Base-by-base conservation (phyloP, 257 asterid genomes). In the Primulina tabacum region DNA sequence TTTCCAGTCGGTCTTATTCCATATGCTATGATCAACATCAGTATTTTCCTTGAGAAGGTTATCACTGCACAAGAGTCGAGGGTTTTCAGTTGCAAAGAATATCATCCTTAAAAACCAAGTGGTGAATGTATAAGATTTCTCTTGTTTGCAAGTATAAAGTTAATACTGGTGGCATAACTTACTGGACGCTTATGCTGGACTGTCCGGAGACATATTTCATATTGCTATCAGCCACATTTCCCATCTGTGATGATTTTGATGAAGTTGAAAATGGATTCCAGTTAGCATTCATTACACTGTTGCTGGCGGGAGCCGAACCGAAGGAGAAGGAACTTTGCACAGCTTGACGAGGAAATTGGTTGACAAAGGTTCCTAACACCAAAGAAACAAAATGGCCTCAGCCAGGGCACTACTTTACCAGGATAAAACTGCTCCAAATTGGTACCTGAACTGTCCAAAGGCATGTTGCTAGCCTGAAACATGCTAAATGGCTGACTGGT, bases 1-100 rank as follows among this genome's bases (percentile, higher is more conserved):
- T 60, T 79, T 79, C 95, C 95, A 87, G 64, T 76, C 82, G 43
- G 82, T 69, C 69, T 82, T 86, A 24, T 37, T 60, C 99, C 97
- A 90, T 69, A 88, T 64, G 82, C 85, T 78, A 68, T 73, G 76
- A 53, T 91, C 96, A 53, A 77, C 85, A 60, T 52, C 67, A 60
- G 30, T 11, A 33, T 68, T 77, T 69, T 52, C 81, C 60, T 71
- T 79, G 17, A 69, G 80, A 68, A 37, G 30, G 73, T 14, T 74
- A 78, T 50, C 62, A 64, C 91, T 90, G 86, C 86, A 81, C 14
- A 52, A 57, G 24, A 59, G 53, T 43, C 53, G 1, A 43, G 17
- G n/a, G 1, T 43, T 43, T 34, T 64, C 29, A 64, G 30, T 10
- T 64, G 43, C 56, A 18, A 37, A 37, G 69, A 37, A 11, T 26